Conservation (phyloP, 2,329 filamentous ascomycete species). For the Sphaerulina populicola region DNA sequence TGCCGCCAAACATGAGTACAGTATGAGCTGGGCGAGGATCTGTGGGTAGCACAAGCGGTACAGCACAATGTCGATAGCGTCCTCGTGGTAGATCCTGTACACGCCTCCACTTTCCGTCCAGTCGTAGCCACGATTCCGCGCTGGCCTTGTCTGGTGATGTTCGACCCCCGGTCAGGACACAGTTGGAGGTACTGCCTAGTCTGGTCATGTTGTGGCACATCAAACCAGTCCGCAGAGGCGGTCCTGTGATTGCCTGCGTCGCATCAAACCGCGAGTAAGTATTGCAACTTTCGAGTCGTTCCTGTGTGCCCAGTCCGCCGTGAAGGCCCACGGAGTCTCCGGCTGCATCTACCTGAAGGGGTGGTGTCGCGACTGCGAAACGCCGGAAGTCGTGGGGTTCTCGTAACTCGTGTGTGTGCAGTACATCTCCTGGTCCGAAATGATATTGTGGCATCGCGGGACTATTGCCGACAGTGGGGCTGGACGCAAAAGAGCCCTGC, state of each 20-base stretch:
- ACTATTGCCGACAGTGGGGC: constrained; percentile 13
- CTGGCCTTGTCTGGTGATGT: constrained; percentile 63
- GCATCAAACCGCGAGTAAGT: constrained; percentile 33
- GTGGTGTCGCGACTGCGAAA: constrained; percentile 35
- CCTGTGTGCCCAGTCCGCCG: constrained; percentile 43
- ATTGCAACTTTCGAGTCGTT: constrained; percentile 42
- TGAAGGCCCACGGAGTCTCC: constrained; percentile 34
- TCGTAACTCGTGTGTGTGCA: constrained; percentile 25
- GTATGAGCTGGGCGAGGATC: constrained; percentile 29
- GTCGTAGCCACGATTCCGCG: constrained; percentile 67
- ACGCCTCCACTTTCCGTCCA: constrained; percentile 54
- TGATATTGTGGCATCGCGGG: constrained; percentile 22
- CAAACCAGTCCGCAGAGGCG: constrained; percentile 31
- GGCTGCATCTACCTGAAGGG: constrained; percentile 24
- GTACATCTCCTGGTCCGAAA: constrained; percentile 20
- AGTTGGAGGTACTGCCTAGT: constrained; percentile 47
- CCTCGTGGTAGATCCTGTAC: constrained; percentile 59
- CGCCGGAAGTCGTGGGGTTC: constrained; percentile 31
- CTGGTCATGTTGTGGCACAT: constrained; percentile 73
- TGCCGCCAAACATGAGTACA: constrained; percentile 42
- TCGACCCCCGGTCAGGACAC: constrained; percentile 67
- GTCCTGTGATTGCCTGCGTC: constrained; percentile 22
- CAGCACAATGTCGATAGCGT: constrained; percentile 66
- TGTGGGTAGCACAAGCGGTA: constrained; percentile 36
- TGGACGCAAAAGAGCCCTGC: constrained; percentile 17